phyloP scores from a whole-genome alignment of 768 basidiomycete genomes.

The Mycena galericulata region DNA sequence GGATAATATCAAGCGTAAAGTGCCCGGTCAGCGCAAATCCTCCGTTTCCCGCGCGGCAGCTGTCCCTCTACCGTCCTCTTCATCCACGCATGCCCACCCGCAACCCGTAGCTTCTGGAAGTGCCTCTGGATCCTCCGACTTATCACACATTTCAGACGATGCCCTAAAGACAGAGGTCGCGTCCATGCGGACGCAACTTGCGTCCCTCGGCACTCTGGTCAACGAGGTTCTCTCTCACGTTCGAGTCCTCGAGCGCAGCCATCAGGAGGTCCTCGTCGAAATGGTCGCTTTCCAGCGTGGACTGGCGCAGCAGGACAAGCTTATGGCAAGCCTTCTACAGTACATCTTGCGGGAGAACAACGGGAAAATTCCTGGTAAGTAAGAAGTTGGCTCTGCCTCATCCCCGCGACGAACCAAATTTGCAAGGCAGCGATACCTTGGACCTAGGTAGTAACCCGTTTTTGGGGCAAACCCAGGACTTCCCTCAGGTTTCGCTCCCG shows the following conservation, averaged over 20 bases:
- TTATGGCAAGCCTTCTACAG: constrained; percentile 84
- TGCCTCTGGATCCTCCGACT: constrained; percentile 33
- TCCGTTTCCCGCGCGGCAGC: too few species aligned
- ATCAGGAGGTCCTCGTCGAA: constrained; percentile 75
- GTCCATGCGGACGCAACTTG: constrained; percentile 51
- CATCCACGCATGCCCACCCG: too few species aligned
- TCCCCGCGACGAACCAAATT: too few species aligned
- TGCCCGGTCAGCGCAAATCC: not conserved
- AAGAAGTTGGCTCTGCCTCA: constrained; percentile 23
- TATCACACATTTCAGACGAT: constrained; percentile 44
- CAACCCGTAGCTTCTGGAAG: too few species aligned
- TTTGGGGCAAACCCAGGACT: too few species aligned
- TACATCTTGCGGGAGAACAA: constrained; percentile 80
- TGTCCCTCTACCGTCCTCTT: too few species aligned
- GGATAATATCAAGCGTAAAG: constrained; percentile 68
- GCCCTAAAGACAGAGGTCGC: constrained; percentile 48
- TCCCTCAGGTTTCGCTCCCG: too few species aligned
- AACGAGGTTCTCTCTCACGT: constrained; percentile 66
- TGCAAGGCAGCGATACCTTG: constrained; percentile 9
- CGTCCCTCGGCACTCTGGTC: constrained; percentile 57
- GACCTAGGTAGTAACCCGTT: constrained; percentile 42
- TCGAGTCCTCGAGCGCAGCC: constrained; percentile 69
- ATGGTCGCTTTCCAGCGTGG: constrained; percentile 79
- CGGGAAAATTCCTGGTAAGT: constrained; percentile 40
- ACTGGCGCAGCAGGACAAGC: constrained; percentile 85